phyloP scores from a whole-genome alignment of 768 basidiomycete species.

The Rubroboletus pulcherrimus region DNA sequence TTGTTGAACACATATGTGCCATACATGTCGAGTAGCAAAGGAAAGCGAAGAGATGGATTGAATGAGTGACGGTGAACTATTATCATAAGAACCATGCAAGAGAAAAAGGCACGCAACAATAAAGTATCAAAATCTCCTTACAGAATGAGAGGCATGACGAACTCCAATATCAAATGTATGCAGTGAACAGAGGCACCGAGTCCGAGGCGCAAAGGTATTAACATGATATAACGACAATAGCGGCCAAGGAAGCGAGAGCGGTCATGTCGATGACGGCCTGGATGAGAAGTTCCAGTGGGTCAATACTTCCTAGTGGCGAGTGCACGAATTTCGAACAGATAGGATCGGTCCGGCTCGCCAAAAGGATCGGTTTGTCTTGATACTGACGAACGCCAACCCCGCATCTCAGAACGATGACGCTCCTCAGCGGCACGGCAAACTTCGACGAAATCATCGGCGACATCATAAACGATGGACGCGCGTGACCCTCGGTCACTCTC shows the following conservation, averaged over 20 bases:
- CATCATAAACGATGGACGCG: conserved; percentile 73
- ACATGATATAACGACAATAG: conserved; percentile 14
- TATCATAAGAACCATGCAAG: conserved; percentile 28
- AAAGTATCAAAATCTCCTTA: conserved; percentile 26
- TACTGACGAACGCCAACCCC: conserved; percentile 56
- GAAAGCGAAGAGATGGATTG: conserved; percentile 4
- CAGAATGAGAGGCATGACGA: conserved; percentile 26
- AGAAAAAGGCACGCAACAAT: conserved; percentile 25
- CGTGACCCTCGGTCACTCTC: conserved; percentile 73
- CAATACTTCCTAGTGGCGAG: conserved; percentile 83
- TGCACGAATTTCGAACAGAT: conserved; percentile 78
- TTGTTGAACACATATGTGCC: conserved; percentile 33
- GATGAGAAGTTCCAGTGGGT: conserved; percentile 18
- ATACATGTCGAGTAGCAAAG: conserved; percentile 35
- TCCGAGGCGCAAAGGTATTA: conserved; percentile 19
- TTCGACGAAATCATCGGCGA: conserved; percentile 71
- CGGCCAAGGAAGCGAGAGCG: background rate
- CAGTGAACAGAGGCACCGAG: conserved; percentile 16
- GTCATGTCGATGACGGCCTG: background rate
- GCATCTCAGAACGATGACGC: conserved; percentile 80
- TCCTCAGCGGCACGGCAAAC: conserved; percentile 75
- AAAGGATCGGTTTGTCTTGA: conserved; percentile 22
- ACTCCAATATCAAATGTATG: conserved; percentile 21
- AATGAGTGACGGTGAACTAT: conserved; percentile 23
- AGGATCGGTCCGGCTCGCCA: conserved; percentile 53